phyloP scores from a whole-genome alignment of 148 eudicot genomes.

The Euryodendron excelsum region DNA sequence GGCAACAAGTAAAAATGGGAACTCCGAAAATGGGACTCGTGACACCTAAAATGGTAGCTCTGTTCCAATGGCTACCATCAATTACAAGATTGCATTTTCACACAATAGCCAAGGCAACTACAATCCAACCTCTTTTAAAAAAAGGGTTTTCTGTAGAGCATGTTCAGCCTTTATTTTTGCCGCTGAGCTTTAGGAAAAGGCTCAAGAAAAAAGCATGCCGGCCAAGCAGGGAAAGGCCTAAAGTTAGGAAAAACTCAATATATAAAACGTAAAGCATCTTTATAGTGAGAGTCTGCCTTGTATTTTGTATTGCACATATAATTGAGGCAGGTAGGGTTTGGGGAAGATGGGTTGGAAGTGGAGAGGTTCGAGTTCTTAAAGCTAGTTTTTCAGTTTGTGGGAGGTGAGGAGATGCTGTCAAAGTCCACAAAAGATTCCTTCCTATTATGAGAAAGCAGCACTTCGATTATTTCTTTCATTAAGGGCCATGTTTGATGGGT shows the following conservation, averaged over 20 bases:
- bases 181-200: background rate
- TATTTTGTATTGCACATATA: too few species aligned
- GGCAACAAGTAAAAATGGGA: too few species aligned
- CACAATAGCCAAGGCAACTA: background rate
- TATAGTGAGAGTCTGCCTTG: too few species aligned
- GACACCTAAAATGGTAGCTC: background rate
- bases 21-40: background rate
- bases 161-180: background rate
- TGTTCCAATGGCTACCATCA: background rate
- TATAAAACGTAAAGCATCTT: background rate
- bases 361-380: background rate
- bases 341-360: background rate
- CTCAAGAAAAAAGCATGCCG: background rate
- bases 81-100: background rate
- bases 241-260: slow-evolving; percentile 4
- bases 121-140: background rate
- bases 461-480: background rate
- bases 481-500: background rate
- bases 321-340: background rate
- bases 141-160: background rate
- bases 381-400: background rate
- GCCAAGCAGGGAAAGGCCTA: background rate
- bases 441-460: background rate
- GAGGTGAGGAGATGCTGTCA: background rate
- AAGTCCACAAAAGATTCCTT: background rate